Base-by-base conservation (phyloP, 2,329 filamentous ascomycete species). In the Fusarium globosum region DNA sequence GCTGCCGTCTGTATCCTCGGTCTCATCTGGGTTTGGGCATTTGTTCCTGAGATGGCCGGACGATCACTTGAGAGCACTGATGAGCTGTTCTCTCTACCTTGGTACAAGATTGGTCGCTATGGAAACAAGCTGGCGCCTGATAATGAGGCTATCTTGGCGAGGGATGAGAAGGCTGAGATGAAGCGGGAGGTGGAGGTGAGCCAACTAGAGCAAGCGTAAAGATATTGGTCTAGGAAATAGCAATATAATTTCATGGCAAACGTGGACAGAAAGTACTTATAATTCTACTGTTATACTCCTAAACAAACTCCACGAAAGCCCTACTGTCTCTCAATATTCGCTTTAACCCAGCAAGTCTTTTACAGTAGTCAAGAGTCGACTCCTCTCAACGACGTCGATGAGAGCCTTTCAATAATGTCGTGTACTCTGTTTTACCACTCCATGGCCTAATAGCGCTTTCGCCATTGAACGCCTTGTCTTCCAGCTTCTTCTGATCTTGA, bases 41-140 rank as follows among this genome's bases (percentile, higher is more conserved):
- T 86, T 76, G 85, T 93, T 7, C 91, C 91, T 0, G 91, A 93
- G 82, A 91, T 90, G 0, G 86, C 86, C 0, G 91, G 90, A 7
- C 80, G 84, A 21, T 83, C 82, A 48, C 82, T 91, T 16, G 89
- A 91, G 81, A 87, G 85, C 56, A 91, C 93, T 84, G 90, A 93
- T 78, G 83, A 85, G 23, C 80, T 93, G 72, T 93, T 93, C 77
- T 86, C 85, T 39, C 82, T 93, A 61, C 89, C 89, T 1, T 93
- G 91, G 92, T 88, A 91, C 78, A 86, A 88, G 80, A 93, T 94
- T 74, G 91, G 92, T 6, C 80, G 80, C 2, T 77, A 81, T 67
- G 85, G 85, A 56, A 69, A 36, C 1, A 69, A 36, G 33, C 57
- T 69, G 16, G 66, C 66, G 2, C 66, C 66, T 38, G 66, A 69